Base-by-base conservation (phyloP, 176 grass and related monocot genomes). In the Bromus sterilis region DNA sequence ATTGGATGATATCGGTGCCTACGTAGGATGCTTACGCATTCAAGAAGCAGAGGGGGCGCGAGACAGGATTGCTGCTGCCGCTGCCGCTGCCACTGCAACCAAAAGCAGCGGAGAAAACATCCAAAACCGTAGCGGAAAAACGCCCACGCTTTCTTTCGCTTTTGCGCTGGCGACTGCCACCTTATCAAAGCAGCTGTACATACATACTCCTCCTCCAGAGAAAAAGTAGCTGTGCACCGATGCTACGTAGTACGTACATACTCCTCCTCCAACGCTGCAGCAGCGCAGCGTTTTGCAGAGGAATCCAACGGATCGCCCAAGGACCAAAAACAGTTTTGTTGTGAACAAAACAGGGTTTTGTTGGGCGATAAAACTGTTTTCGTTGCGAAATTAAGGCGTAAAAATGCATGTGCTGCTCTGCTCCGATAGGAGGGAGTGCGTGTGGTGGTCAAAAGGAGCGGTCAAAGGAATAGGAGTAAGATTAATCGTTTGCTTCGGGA, bases 401-500 rank as follows among this genome's bases (percentile, higher is more conserved):
- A 21, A 51, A 21, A 51, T 51, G 46, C 46, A 46, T 46, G 0
- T 42, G 12, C 11, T 12, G 12, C n/a, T n/a, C n/a, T n/a, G n/a
- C n/a, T n/a, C n/a, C n/a, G n/a, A n/a, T n/a, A n/a, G n/a, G n/a
- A n/a, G n/a, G 40, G 13, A 44, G 42, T n/a, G n/a, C 4, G 15
- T 46, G 44, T 53, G 18, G n/a, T n/a, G n/a, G n/a, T 21, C 7
- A 16, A 9, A 21, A 5, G 18, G 48, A 53, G 48, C 36, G 35
- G 67, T 71, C 67, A 71, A 71, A 46, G 40, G 65, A 39, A 12
- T 16, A 71, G 11, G 26, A 26, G 5, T 59, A 49, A 31, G 18
- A 83, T 37, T 80, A 55, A 43, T 42, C 8, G 9, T 43, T 18
- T 25, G 36, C 84, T 71, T 87, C 1, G 82, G 79, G 60, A 76